A percentile compares a stretch with the other conserved stretches of the same genome.
These are phyloP conservation scores for Plasmopara muralis DNA, from an alignment of 352 stramenopile genomes.

Conservation along the genomic window DNA sequence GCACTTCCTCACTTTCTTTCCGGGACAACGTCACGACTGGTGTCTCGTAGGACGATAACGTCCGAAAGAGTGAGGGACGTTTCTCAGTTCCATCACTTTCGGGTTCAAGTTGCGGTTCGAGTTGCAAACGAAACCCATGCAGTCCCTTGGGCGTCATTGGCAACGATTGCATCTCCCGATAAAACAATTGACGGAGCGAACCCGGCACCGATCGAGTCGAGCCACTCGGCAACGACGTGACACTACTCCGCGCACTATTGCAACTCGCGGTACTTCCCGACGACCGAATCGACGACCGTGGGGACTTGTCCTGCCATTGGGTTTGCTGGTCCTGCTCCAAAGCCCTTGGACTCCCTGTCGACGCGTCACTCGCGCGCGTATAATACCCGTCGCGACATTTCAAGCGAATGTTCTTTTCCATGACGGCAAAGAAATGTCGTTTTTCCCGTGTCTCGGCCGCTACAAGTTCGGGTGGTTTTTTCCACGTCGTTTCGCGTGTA, in stretches of 20 bases:
- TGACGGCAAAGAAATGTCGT: conserved; percentile 91
- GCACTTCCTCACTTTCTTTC: conserved; percentile 38
- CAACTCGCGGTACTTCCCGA: conserved; percentile 34
- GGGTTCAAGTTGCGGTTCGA: conserved; percentile 20
- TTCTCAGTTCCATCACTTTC: conserved; percentile 35
- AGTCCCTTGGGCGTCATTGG: conserved; percentile 40
- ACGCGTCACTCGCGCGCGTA: conserved; percentile 34
- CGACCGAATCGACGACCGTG: conserved; percentile 22
- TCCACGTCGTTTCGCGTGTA: conserved; percentile 96
- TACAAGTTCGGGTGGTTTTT: conserved; percentile 84
- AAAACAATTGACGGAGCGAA: conserved; percentile 21
- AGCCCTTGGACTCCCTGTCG: conserved; percentile 21
- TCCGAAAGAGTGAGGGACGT: conserved; percentile 56
- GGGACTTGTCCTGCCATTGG: conserved; percentile 17
- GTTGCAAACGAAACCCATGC: conserved; percentile 9
- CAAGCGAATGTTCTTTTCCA: conserved; percentile 95
- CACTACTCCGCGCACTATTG: conserved; percentile 28
- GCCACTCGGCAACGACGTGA: conserved; percentile 21
- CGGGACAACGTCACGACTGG: conserved; percentile 39
- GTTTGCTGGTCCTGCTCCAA: background rate
- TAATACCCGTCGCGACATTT: conserved; percentile 66
- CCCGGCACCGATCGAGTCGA: conserved; percentile 23
- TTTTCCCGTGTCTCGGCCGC: conserved; percentile 76
- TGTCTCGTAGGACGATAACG: conserved; percentile 75
- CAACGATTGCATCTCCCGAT: conserved; percentile 32